These are phyloP conservation scores for Cinchona pubescens DNA, from an alignment of 257 asterid species.

Conservation along the genomic window DNA sequence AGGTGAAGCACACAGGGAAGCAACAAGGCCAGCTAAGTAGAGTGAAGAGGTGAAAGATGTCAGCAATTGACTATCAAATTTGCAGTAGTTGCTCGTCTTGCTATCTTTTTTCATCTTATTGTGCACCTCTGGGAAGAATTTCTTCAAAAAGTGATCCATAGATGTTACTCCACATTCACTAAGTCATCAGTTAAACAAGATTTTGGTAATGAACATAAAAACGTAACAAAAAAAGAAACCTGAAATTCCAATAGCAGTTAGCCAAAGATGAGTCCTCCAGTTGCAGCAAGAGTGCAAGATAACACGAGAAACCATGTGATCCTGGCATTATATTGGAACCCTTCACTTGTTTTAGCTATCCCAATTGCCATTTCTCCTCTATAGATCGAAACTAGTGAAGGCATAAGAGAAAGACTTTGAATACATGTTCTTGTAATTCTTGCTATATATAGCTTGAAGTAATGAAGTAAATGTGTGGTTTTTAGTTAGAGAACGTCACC, in stretches of 20 bases:
- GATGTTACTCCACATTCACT: conserved; percentile 57
- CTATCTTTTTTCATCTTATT: conserved; percentile 29
- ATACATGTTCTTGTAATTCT: background rate
- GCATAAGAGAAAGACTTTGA: background rate
- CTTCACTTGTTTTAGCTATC: conserved; percentile 19
- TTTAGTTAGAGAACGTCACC: background rate
- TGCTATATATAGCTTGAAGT: background rate
- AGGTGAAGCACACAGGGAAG: conserved; percentile 46
- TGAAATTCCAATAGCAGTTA: conserved; percentile 37
- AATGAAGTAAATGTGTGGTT: background rate
- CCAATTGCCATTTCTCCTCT: background rate
- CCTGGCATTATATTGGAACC: conserved; percentile 18
- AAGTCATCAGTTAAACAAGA: too few species aligned
- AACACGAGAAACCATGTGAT: conserved; percentile 29
- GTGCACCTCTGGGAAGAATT: conserved; percentile 45
- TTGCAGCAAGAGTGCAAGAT: conserved; percentile 31
- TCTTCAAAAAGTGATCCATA: conserved; percentile 48
- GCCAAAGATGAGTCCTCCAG: conserved; percentile 38
- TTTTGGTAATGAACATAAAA: too few species aligned
- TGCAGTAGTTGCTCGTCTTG: conserved; percentile 48
- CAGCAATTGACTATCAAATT: conserved; percentile 49
- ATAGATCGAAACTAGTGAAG: background rate
- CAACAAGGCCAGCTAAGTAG: conserved; percentile 49
- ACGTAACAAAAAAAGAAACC: conserved; percentile 12
- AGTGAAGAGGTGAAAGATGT: conserved; percentile 51